A percentile compares a stretch with the other conserved stretches of the same genome.
Evolutionary conservation across 2,329 filamentous ascomycete genomes (phyloP).

Genomic region (Alternaria triticina): DNA sequence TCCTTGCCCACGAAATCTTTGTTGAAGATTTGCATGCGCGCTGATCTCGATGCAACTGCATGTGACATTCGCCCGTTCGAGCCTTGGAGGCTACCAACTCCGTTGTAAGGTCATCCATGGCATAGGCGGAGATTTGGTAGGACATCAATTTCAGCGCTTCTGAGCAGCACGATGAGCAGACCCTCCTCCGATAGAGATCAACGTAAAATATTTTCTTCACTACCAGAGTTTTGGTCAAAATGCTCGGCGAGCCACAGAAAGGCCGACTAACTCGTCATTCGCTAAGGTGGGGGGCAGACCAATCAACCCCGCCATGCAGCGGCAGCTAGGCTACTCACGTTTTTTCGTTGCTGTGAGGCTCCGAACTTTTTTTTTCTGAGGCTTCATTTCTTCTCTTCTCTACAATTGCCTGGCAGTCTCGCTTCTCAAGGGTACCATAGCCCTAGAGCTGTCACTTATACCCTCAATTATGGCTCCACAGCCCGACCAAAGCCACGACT

Average conservation of each 20-base stretch:
- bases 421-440: constrained; percentile 38
- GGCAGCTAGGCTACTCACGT: constrained; percentile 12
- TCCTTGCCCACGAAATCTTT: neutral
- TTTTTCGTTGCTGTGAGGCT: constrained; percentile 8
- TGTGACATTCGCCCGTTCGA: neutral
- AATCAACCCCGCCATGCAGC: constrained; percentile 19
- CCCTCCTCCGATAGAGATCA: neutral
- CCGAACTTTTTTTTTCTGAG: constrained; percentile 23
- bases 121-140: neutral
- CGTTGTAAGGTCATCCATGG: neutral
- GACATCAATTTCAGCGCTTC: neutral
- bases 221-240: neutral
- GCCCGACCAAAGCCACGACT: constrained; percentile 59
- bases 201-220: neutral
- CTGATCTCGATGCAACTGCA: neutral
- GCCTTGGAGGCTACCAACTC: neutral
- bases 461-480: constrained; percentile 39
- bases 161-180: neutral
- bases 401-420: constrained; percentile 42
- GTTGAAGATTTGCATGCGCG: neutral
- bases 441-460: constrained; percentile 43
- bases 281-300: constrained; percentile 12
- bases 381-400: constrained; percentile 25
- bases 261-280: constrained; percentile 9
- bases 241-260: constrained; percentile 3